A percentile compares a stretch with the other conserved stretches of the same genome.
These are phyloP conservation scores for Apiotrichum laibachii DNA, from an alignment of 1,284 basidiomycete species.

Conservation along the genomic window DNA sequence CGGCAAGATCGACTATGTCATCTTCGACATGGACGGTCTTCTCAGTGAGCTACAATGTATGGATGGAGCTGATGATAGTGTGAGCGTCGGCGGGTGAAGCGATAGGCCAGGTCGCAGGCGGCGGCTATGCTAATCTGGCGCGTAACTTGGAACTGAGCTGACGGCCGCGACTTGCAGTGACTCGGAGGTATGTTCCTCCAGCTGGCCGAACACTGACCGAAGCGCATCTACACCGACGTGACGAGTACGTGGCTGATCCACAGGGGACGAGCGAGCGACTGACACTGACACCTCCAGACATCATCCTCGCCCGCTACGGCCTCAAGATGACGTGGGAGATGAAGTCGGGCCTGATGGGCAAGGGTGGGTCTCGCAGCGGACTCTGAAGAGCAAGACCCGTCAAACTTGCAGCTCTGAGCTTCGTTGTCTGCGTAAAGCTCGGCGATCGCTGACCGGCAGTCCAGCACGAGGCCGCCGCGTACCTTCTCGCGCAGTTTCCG, in stretches of 20 bases:
- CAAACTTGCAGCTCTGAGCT: neutral
- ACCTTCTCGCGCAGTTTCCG: conserved; percentile 45
- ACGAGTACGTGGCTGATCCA: conserved; percentile 28
- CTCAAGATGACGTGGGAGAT: conserved; percentile 49
- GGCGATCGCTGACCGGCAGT: conserved; percentile 20
- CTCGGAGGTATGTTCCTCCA: neutral
- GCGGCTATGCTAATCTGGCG: neutral
- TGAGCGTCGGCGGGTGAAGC: conserved; percentile 33
- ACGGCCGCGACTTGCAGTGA: neutral
- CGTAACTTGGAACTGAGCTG: neutral
- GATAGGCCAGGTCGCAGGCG: conserved; percentile 22
- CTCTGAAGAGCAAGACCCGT: neutral
- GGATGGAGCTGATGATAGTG: conserved; percentile 24
- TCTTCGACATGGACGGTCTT: conserved; percentile 53
- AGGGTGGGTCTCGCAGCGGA: conserved; percentile 27
- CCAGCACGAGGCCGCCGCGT: conserved; percentile 37
- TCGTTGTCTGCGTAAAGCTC: too few species aligned
- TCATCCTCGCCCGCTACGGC: conserved; percentile 48
- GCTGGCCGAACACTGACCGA: conserved; percentile 1
- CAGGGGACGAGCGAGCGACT: too few species aligned
- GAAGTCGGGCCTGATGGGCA: conserved; percentile 52
- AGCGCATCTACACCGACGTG: conserved; percentile 50
- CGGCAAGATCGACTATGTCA: conserved; percentile 46
- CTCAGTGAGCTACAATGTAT: conserved; percentile 28
- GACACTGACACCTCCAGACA: conserved; percentile 27